Base-by-base conservation (phyloP, 495 filamentous ascomycete genomes). In the Daldinia loculata region DNA sequence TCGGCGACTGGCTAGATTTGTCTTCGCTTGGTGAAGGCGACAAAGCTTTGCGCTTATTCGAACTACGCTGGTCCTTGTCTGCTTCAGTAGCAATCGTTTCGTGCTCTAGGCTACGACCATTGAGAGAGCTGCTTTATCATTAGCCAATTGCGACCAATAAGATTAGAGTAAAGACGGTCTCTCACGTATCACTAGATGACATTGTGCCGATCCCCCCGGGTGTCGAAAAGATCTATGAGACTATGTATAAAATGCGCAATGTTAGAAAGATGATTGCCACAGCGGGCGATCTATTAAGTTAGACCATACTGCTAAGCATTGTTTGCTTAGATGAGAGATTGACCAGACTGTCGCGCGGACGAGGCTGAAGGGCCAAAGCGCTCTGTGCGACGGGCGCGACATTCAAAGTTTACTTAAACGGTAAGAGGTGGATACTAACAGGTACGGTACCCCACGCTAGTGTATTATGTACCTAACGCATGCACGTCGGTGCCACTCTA, bases 21-120 rank as follows among this genome's bases (percentile, higher is more conserved):
- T 66, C 63, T 27, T 63, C 58, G 41, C 50, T 39, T 14, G 52
- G 64, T 30, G 57, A 50, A 50, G 65, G 68, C 5, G 70, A 67
- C 1, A 66, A 76, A 22, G 75, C 75, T 22, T 75, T 77, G 32
- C 75, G 70, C 71, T 77, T 77, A 26, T 67, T 74, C 17, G 59
- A 41, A 36, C 39, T 45, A 14, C 43, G 36, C 26, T 22, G 34
- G 2, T 52, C 67, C 51, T 66, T 43, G 8, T 72, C 74, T 36
- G 43, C 11, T 17, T 70, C 70, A 43, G 43, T 38, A 26, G 62
- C 30, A 39, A 48, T 43, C 24, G 60, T 65, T 34, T 74, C 71
- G 61, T 55, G 69, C 63, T 66, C 62, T 26, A 67, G 48, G 27
- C 53, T 64, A 36, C 43, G 69, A 56, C 63, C 66, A 52, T 66